Base-by-base conservation (phyloP, 2,329 filamentous ascomycete genomes). In the Aureobasidium musti region DNA sequence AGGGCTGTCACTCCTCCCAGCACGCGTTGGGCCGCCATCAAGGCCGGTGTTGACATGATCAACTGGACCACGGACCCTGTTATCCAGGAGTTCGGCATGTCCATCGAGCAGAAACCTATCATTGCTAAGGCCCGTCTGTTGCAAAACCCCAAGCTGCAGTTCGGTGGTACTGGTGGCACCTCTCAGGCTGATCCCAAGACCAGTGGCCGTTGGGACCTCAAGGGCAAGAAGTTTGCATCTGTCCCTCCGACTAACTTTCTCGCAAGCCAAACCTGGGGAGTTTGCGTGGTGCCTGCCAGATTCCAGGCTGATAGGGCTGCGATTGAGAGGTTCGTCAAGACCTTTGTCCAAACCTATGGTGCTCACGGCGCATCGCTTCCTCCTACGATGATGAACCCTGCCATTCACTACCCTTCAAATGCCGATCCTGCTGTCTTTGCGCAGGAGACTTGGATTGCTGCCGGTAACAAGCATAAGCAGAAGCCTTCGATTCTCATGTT, bases 131-230 rank as follows among this genome's bases (percentile, higher is more conserved):
- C 89, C 23, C 86, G 88, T 2, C 75, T 97, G 0, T 81, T 99
- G 0, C 81, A 83, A 0, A 84, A 88, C 3, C 94, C 95, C 0
- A 82, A 84, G 30, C 85, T 98, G 11, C 80, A 87, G 49, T 97
- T 92, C 73, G 86, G 80, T 1, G 63, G 63, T 17, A 39, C 50
- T 13, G 45, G 45, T 19, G 10, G 17, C 14, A 63, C 59, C 5
- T 83, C 79, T 73, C 61, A 73, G 8, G 76, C 82, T 5, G 86
- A 88, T 65, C 91, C 91, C 1, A 83, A 86, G 23, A 85, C 83
- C 21, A 77, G 79, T 35, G 95, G 94, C 39, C 89, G 92, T 28
- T 99, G 95, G 95, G 91, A 96, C 75, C 82, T 98, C 13, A 87
- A 91, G 47, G 88, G 87, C 35, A 92, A 91, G 77, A 89, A 89